phyloP scores from a whole-genome alignment of 1,284 basidiomycete genomes.

The Microbotryomycetes sp. region DNA sequence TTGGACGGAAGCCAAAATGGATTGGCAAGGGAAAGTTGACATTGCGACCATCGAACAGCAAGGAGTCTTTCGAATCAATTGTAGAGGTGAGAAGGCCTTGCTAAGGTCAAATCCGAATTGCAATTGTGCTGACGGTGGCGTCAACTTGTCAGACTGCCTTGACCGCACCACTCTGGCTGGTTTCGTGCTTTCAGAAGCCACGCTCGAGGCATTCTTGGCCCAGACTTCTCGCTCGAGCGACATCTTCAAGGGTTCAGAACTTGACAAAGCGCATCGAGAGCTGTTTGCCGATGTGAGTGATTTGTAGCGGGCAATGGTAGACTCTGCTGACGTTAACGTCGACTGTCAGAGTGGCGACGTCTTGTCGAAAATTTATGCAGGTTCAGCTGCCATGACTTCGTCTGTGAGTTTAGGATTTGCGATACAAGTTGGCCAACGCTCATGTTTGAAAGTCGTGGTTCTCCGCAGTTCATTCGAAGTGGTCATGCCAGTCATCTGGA shows the following conservation, averaged over 20 bases:
- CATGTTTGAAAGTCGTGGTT: background rate
- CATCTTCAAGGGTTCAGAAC: conserved; percentile 47
- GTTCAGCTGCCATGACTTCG: conserved; percentile 89
- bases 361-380: conserved; percentile 73
- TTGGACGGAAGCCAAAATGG: conserved; percentile 60
- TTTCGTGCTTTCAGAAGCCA: conserved; percentile 70
- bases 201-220: conserved; percentile 52
- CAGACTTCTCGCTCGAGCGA: no score
- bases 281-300: conserved; percentile 66
- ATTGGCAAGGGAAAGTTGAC: conserved; percentile 51
- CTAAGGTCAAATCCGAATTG: background rate
- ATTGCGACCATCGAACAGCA: conserved; percentile 71
- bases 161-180: conserved; percentile 96
- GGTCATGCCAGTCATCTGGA: background rate
- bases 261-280: conserved; percentile 82
- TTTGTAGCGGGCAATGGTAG: background rate
- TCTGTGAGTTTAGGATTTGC: background rate
- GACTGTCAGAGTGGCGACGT: conserved; percentile 42
- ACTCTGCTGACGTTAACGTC: background rate
- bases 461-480: conserved; percentile 10
- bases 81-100: conserved; percentile 47
- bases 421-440: background rate
- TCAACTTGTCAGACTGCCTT: conserved; percentile 51
- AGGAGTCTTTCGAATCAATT: conserved; percentile 89
- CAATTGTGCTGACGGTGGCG: no score